Base-by-base conservation (phyloP, 2,329 filamentous ascomycete species). In the Fusarium paranaense region DNA sequence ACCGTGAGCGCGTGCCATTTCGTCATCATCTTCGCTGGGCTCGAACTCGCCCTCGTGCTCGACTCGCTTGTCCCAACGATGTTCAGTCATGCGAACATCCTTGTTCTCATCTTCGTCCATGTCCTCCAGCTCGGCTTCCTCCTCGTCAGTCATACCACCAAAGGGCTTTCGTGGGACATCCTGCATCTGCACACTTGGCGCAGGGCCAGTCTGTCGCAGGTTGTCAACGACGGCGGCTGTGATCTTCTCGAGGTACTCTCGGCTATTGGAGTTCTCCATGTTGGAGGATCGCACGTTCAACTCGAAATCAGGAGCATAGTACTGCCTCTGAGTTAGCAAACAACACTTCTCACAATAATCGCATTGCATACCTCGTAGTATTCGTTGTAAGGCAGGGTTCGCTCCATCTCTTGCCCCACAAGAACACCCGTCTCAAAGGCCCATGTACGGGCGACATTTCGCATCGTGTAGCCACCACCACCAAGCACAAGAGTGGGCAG, bases 361-460 rank as follows among this genome's bases (percentile, higher is more conserved):
- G 11, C 2, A 83, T 79, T 82, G 78, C 86, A 81, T 83, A 91
- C 90, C 81, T 92, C 90, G 81, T 98, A 98, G 83, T 98, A 98
- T 85, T 98, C 96, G 73, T 98, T 98, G 83, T 95, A 98, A 1
- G 96, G 96, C 45, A 98, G 87, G n/a, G 94, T 92, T 6, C 93
- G 89, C 13, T 91, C 89, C 89, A 98, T 94, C 33, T 94, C 89
- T 69, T 95, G 91, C 32, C 94, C 94, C 22, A 98, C 94, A 10
- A 98, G 88, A 67, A 95, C 89, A 74, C 96, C 96, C 2, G 97
- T 99, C 84, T 99, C 97, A 81, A 96, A 97, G 8, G 95, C 95
- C 97, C 97, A 99, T 6, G 96, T 97, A 59, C 97, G 93, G 20
- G 97, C 96, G 13, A 99, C 97, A 76, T 99, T 99, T 72, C 97